Evolutionary conservation across 2,329 filamentous ascomycete genomes (phyloP), one percentile per base, ranked within the genome.

Genomic region (Aspergillus aculeatinus): DNA sequence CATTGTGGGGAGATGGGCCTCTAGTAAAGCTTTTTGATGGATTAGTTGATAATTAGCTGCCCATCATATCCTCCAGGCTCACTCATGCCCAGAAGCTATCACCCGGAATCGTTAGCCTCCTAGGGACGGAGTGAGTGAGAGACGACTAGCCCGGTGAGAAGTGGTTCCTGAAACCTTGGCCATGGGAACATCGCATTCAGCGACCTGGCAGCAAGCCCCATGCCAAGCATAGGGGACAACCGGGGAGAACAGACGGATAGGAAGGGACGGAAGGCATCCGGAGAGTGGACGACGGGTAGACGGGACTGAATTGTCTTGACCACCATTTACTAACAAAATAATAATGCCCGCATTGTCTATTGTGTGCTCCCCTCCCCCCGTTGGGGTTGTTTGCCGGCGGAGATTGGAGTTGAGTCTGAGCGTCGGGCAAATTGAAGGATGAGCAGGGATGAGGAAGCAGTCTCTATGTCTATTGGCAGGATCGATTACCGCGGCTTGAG

Each of bases 131-230:
- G 25, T 48, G 42, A n/a, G 42, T n/a, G 29, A 47, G 23, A 35
- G 53, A 14, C n/a, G 53, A 23, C n/a, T 47, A 48, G 52, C 14
- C 31, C 27, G 27, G 11, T 33, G 33, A n/a, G 23, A 49, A 50
- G 48, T 52, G 58, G 58, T 58, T 51, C 51, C 51, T 58, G 55
- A 60, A 60, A 60, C 59, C 56, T 51, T 60, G 44, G 50, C 39
- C 39, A 44, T 44, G 39, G 27, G 39, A 19, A 19, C 39, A 44
- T 44, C 39, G 39, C 39, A 19, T 31, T 23, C 48, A 44, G 54
- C 52, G 16, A 50, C 50, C 47, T 54, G 52, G 51, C 50, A 59
- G 23, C 29, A 48, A 29, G 12, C 5, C 42, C 53, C 25, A 10
- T 21, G 53, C 53, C 53, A 55, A 55, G 42, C 25, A 23, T 33